These are phyloP conservation scores for Pseudopyricularia cyperi DNA, from an alignment of 2,329 filamentous ascomycete species.

Conservation along the genomic window DNA sequence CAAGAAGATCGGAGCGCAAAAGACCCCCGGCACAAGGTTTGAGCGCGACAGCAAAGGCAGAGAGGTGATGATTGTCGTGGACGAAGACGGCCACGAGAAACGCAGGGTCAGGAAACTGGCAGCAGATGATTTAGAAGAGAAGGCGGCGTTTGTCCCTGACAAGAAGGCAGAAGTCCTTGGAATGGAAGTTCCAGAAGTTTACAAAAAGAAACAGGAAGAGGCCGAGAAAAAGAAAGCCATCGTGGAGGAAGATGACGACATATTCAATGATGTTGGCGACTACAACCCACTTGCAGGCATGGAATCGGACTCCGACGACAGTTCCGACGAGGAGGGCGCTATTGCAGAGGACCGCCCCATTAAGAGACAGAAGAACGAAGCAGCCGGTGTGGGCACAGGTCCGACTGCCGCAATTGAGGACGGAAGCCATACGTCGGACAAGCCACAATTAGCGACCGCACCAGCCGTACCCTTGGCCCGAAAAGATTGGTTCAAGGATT, in stretches of 20 bases:
- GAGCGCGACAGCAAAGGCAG: slow-evolving; percentile 48
- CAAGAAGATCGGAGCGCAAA: slow-evolving; percentile 48
- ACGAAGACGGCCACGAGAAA: slow-evolving; percentile 54
- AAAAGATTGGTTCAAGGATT: slow-evolving; percentile 51
- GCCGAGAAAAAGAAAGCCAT: slow-evolving; percentile 27
- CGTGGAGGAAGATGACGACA: slow-evolving; percentile 44
- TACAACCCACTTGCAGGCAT: slow-evolving; percentile 55
- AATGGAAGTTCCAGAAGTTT: slow-evolving; percentile 52
- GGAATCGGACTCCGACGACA: slow-evolving; percentile 26
- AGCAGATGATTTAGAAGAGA: slow-evolving; percentile 19
- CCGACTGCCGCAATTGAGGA: slow-evolving; percentile 1
- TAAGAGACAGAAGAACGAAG: background rate
- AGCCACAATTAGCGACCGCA: background rate
- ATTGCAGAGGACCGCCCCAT: slow-evolving; percentile 5
- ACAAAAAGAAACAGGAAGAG: slow-evolving; percentile 30
- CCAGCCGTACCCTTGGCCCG: slow-evolving; percentile 12
- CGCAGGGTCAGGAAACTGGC: slow-evolving; percentile 46
- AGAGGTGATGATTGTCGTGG: slow-evolving; percentile 51
- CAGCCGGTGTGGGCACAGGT: background rate
- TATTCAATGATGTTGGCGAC: slow-evolving; percentile 53
- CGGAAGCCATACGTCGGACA: background rate
- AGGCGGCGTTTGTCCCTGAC: slow-evolving; percentile 30
- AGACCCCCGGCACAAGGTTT: slow-evolving; percentile 41
- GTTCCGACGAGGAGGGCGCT: slow-evolving; percentile 18
- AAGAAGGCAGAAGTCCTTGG: slow-evolving; percentile 45